Conservation (phyloP, 2,329 filamentous ascomycete species). For the Colletotrichum sp. region DNA sequence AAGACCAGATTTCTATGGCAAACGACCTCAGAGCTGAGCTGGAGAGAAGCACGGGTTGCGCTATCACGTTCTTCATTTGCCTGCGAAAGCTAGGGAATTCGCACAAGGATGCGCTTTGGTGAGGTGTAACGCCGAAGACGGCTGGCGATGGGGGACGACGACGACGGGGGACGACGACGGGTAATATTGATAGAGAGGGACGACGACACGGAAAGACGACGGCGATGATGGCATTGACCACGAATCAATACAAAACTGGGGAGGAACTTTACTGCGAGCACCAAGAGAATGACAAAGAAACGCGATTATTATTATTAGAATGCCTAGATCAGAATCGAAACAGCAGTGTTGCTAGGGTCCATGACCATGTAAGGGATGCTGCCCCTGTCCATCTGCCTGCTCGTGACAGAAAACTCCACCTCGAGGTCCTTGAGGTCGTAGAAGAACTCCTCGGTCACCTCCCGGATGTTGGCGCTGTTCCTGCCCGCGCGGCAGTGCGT, state of each 20-base stretch:
- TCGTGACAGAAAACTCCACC: constrained; percentile 33
- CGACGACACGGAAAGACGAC: background rate
- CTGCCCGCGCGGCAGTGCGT: constrained; percentile 29
- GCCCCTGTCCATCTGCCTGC: constrained; percentile 34
- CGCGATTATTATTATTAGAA: background rate
- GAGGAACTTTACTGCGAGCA: background rate
- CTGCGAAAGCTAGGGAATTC: background rate
- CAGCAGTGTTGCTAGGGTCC: constrained; percentile 40
- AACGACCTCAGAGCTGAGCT: background rate
- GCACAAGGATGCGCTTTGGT: background rate
- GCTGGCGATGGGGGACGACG: too few species aligned
- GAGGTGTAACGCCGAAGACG: background rate
- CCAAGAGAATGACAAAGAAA: background rate
- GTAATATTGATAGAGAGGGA: background rate
- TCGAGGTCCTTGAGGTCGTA: constrained; percentile 30
- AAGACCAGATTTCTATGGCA: background rate
- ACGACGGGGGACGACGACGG: too few species aligned
- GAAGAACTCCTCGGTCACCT: constrained; percentile 32
- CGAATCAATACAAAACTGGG: background rate
- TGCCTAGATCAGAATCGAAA: constrained; percentile 31
- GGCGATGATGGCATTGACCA: background rate
- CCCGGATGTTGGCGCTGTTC: constrained; percentile 25
- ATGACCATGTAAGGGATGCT: constrained; percentile 42
- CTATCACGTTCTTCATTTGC: background rate
- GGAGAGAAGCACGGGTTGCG: background rate